Evolutionary conservation across 2,329 filamentous ascomycete species (phyloP).

Genomic region (Ophioceras dolichostomum): DNA sequence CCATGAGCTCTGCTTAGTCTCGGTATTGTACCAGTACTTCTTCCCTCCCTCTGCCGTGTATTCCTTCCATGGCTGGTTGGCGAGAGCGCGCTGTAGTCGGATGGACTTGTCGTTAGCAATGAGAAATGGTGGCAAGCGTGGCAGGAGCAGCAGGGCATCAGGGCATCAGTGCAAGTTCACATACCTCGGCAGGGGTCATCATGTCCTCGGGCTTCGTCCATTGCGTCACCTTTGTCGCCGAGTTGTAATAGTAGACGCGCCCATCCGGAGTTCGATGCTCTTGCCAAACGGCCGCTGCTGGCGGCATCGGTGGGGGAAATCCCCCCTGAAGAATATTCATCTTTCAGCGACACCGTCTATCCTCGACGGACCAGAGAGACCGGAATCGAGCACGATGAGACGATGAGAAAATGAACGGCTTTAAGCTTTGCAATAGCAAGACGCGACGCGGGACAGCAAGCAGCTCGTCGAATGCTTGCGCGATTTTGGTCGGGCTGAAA

Average conservation of each 20-base stretch:
- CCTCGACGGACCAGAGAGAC: no score
- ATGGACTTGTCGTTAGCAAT: slow-evolving; percentile 7
- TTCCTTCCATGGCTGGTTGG: slow-evolving; percentile 84
- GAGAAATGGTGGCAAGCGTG: slow-evolving; percentile 6
- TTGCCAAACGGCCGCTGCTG: slow-evolving; percentile 49
- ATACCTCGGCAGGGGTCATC: slow-evolving; percentile 72
- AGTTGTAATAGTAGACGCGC: slow-evolving; percentile 84
- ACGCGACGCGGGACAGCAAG: no score
- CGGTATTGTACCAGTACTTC: slow-evolving; percentile 92
- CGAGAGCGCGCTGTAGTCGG: slow-evolving; percentile 54
- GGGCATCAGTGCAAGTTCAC: slow-evolving; percentile 5
- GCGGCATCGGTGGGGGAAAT: slow-evolving; percentile 1
- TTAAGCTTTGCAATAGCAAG: no score
- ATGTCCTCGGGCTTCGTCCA: slow-evolving; percentile 91
- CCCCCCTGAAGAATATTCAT: slow-evolving; percentile 1
- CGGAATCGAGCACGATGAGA: no score
- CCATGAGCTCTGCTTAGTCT: slow-evolving; percentile 89
- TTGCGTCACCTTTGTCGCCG: slow-evolving; percentile 73
- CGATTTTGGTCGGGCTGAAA: no score
- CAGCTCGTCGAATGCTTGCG: no score
- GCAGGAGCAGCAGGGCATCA: background rate
- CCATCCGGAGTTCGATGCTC: slow-evolving; percentile 74
- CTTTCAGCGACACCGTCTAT: no score
- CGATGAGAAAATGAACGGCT: no score
- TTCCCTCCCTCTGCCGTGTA: slow-evolving; percentile 76